These are phyloP conservation scores for Chimonanthus salicifolius DNA, from an alignment of 164 flowering plant genomes.

Conservation along the genomic window DNA sequence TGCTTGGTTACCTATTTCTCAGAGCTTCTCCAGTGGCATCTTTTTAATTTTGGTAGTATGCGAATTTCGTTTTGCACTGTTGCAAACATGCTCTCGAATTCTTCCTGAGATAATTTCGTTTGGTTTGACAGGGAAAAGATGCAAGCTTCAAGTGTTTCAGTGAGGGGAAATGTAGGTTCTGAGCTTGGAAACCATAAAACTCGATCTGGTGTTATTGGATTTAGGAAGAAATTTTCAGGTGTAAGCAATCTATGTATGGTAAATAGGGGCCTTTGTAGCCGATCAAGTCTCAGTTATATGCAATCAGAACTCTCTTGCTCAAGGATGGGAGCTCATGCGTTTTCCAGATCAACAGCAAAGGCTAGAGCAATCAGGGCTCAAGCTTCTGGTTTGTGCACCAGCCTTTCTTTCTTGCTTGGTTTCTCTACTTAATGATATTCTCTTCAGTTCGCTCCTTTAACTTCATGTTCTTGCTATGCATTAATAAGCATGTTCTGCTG, in stretches of 20 bases:
- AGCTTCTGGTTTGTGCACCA: conserved; percentile 47
- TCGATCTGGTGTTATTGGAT: conserved; percentile 16
- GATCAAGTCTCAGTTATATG: conserved; percentile 34
- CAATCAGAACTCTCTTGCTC: conserved; percentile 36
- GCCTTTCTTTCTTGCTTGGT: neutral
- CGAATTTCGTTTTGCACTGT: neutral
- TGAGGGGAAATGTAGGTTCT: conserved; percentile 32
- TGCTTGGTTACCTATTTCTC: neutral
- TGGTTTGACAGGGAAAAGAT: conserved; percentile 29
- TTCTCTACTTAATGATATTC: neutral
- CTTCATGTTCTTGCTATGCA: neutral
- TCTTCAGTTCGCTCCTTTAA: neutral
- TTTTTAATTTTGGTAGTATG: neutral
- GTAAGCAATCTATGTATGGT: conserved; percentile 19
- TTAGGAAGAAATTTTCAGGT: conserved; percentile 15
- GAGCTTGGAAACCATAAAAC: conserved; percentile 26
- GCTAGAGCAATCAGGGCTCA: conserved; percentile 55
- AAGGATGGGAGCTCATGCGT: conserved; percentile 21
- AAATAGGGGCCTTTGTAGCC: conserved; percentile 15
- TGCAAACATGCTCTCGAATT: neutral
- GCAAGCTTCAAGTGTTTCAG: conserved; percentile 43
- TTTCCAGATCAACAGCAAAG: conserved; percentile 40
- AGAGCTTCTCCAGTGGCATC: neutral
- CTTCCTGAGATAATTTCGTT: neutral
- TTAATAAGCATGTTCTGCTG: neutral